A percentile compares a stretch with the other conserved stretches of the same genome.
Evolutionary conservation across 177 flowering plant genomes (phyloP).

Genomic region (Vitis hybrid): DNA sequence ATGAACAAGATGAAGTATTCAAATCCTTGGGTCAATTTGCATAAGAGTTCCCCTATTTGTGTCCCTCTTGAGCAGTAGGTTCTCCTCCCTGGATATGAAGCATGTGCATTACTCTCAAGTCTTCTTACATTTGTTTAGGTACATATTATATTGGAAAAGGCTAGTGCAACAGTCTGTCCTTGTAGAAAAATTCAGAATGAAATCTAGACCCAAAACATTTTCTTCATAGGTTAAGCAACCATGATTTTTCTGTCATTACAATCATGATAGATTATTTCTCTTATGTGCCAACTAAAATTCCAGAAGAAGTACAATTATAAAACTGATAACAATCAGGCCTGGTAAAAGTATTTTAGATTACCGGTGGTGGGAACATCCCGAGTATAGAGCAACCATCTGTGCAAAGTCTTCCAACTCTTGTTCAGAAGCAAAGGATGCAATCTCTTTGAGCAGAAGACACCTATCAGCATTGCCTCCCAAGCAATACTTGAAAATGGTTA

Average conservation of each 20-base stretch:
- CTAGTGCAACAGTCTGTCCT: background rate
- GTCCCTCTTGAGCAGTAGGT: background rate
- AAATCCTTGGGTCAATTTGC: background rate
- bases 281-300: background rate
- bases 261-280: background rate
- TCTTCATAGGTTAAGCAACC: background rate
- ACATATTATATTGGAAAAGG: background rate
- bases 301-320: background rate
- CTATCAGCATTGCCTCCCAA: constrained; percentile 70
- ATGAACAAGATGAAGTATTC: background rate
- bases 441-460: constrained; percentile 67
- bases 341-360: constrained; percentile 19
- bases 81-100: background rate
- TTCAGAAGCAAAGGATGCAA: constrained; percentile 51
- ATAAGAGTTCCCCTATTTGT: background rate
- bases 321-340: background rate
- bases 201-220: background rate
- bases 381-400: constrained; percentile 66
- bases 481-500: constrained; percentile 71
- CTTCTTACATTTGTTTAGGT: background rate
- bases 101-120: background rate
- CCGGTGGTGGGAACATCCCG: constrained; percentile 93
- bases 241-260: background rate
- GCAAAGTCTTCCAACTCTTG: constrained; percentile 62
- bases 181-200: background rate